A percentile compares a stretch with the other conserved stretches of the same genome.
Conservation (phyloP, 1,139 yeast genomes). For the Pichia sp. region DNA sequence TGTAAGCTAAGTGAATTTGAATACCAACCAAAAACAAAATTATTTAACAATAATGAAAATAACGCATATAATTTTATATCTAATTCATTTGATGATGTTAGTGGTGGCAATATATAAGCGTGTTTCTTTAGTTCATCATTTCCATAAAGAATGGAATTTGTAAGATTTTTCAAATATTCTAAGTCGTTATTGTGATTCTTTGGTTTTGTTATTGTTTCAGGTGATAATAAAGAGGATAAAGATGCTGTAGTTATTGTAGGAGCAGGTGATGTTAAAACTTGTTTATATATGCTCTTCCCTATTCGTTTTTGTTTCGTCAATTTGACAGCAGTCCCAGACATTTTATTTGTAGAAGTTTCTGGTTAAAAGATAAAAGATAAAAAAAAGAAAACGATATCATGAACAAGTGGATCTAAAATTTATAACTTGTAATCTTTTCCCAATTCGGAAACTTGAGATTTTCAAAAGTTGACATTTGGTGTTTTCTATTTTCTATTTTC, state of each 20-base stretch:
- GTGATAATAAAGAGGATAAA: neutral
- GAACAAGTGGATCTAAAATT: neutral
- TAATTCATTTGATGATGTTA: slow-evolving; percentile 21
- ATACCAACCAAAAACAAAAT: slow-evolving; percentile 44
- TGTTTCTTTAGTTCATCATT: neutral
- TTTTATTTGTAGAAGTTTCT: neutral
- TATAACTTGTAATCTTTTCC: neutral
- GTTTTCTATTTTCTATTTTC: neutral
- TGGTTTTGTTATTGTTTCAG: neutral
- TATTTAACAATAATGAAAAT: slow-evolving; percentile 37
- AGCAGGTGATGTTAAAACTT: neutral
- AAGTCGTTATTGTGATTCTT: neutral
- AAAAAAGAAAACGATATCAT: neutral
- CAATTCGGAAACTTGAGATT: neutral
- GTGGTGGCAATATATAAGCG: slow-evolving; percentile 3
- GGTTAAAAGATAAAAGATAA: neutral
- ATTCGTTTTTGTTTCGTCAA: neutral
- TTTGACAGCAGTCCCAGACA: neutral
- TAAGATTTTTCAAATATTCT: neutral
- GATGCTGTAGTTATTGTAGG: neutral
- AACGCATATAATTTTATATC: slow-evolving; percentile 41
- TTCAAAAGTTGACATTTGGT: neutral
- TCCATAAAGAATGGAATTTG: neutral
- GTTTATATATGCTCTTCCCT: neutral
- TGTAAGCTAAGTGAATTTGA: slow-evolving; percentile 26